Conservation (phyloP, 768 basidiomycete species). For the Psilocybe subaeruginosa region DNA sequence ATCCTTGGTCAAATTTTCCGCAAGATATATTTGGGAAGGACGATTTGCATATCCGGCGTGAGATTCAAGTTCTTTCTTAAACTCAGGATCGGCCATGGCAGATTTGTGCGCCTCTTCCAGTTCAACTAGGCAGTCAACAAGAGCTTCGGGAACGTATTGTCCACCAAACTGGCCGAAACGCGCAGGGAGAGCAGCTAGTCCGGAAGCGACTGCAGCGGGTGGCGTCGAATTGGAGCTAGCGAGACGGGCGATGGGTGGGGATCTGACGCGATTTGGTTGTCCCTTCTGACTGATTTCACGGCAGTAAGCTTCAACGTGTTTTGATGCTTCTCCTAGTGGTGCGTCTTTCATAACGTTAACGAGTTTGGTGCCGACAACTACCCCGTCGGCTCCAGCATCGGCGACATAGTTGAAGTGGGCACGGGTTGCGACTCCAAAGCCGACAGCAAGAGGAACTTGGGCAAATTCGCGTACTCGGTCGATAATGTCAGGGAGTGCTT, state of each 20-base stretch:
- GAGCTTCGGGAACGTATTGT: constrained; percentile 94
- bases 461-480: constrained; percentile 80
- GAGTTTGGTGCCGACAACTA: constrained; percentile 90
- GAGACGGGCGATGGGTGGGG: constrained; percentile 28
- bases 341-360: constrained; percentile 79
- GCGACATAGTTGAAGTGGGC: constrained; percentile 87
- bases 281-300: constrained; percentile 60
- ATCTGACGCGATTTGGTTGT: constrained; percentile 36
- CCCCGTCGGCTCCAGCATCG: constrained; percentile 90
- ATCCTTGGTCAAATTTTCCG: constrained; percentile 86
- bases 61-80: constrained; percentile 89
- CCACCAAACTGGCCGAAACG: constrained; percentile 97
- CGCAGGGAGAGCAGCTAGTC: constrained; percentile 61
- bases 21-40: constrained; percentile 89
- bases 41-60: constrained; percentile 95
- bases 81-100: constrained; percentile 86
- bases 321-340: constrained; percentile 46
- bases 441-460: constrained; percentile 87
- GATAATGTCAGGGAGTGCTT: constrained; percentile 81
- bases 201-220: constrained; percentile 32
- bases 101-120: constrained; percentile 88
- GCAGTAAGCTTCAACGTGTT: constrained; percentile 74
- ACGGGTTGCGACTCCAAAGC: constrained; percentile 93
- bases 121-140: constrained; percentile 92
- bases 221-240: constrained; percentile 29